Percentiles rank a stretch among this genome's conserved stretches.
Evolutionary conservation across 2,329 filamentous ascomycete genomes (phyloP).

Genomic region (Ramichloridium luteum): DNA sequence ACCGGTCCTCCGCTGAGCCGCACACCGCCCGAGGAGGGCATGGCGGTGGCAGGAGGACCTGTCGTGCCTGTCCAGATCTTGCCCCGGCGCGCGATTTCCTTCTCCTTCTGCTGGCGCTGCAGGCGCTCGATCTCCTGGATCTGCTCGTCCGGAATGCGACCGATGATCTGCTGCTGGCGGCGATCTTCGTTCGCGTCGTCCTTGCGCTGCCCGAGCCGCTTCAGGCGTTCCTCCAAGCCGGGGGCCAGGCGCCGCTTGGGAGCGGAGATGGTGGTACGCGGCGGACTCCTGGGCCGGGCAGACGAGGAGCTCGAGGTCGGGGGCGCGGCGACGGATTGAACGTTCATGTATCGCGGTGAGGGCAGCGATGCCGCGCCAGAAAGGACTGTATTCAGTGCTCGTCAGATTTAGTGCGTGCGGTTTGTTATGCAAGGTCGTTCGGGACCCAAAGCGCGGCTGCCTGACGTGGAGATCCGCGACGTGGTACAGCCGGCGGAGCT

Average conservation of each 20-base stretch:
- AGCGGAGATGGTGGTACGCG: neutral
- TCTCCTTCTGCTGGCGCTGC: slow-evolving; percentile 40
- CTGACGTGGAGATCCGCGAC: no score
- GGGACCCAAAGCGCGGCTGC: no score
- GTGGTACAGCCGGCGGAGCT: no score
- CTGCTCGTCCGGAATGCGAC: slow-evolving; percentile 58
- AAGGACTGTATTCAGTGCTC: no score
- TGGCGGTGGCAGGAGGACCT: slow-evolving; percentile 5
- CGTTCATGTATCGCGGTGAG: no score
- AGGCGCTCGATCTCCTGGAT: slow-evolving; percentile 57
- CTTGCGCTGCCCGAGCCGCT: slow-evolving; percentile 30
- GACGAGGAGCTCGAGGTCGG: no score
- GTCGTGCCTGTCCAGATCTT: slow-evolving; percentile 55
- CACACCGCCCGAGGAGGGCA: slow-evolving; percentile 19
- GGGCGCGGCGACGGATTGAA: no score
- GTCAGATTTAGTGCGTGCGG: no score
- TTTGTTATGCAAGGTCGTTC: no score
- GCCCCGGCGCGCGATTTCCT: slow-evolving; percentile 51
- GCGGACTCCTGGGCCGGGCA: no score
- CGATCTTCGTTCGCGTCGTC: slow-evolving; percentile 9
- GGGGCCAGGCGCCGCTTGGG: slow-evolving; percentile 22
- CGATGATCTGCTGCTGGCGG: slow-evolving; percentile 33
- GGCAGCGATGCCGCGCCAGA: no score
- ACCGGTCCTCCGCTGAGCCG: slow-evolving; percentile 20
- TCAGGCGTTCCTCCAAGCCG: slow-evolving; percentile 33